Percentiles rank a stretch among this genome's conserved stretches.
Conservation (phyloP, 768 basidiomycete genomes). For the Calocera viscosa region DNA sequence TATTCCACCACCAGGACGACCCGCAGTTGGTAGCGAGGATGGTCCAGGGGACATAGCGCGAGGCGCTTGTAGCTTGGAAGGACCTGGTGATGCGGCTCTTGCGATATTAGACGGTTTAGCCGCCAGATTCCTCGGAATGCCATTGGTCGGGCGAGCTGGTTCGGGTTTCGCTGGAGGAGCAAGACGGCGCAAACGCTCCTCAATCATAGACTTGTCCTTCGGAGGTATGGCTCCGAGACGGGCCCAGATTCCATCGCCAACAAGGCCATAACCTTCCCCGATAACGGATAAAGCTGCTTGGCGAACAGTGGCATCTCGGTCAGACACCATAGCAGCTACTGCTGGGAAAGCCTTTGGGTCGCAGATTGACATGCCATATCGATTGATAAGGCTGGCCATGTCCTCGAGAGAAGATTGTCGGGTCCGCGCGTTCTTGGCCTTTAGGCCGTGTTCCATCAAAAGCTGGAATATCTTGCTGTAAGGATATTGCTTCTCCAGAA, state of each 20-base stretch:
- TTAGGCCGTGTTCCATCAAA: conserved; percentile 76
- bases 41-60: conserved; percentile 27
- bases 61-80: conserved; percentile 34
- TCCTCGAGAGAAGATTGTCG: conserved; percentile 81
- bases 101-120: background rate
- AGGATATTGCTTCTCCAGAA: conserved; percentile 78
- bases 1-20: conserved; percentile 26
- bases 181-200: conserved; percentile 77
- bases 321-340: conserved; percentile 68
- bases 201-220: conserved; percentile 86
- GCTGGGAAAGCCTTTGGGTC: conserved; percentile 74
- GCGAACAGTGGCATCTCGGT: conserved; percentile 78
- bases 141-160: background rate
- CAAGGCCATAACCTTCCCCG: conserved; percentile 66
- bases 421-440: conserved; percentile 83
- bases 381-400: conserved; percentile 59
- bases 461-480: conserved; percentile 85
- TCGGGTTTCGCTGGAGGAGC: conserved; percentile 12
- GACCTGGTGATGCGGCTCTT: conserved; percentile 31
- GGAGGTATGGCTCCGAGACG: conserved; percentile 60
- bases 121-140: background rate
- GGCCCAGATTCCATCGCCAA: conserved; percentile 78
- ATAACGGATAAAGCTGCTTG: conserved; percentile 74
- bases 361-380: conserved; percentile 69
- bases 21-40: conserved; percentile 10